These are phyloP conservation scores for Ophiocordyceps camponoti-saundersi DNA, from an alignment of 2,329 filamentous ascomycete genomes.

Conservation along the genomic window DNA sequence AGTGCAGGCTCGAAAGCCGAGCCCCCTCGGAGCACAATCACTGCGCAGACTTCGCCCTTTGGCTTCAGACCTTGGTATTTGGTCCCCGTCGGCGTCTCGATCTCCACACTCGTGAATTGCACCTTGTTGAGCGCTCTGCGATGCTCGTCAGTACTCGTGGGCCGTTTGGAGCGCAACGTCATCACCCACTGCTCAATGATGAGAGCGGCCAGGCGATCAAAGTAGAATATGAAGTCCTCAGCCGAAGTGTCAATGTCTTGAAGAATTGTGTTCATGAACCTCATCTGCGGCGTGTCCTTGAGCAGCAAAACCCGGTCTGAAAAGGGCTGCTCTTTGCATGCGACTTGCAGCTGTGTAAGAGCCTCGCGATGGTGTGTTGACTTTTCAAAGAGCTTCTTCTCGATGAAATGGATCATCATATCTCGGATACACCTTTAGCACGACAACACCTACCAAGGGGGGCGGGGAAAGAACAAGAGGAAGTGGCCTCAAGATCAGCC, in stretches of 20 bases:
- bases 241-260: conserved; percentile 61
- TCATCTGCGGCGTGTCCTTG: conserved; percentile 61
- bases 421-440: conserved; percentile 23
- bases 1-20: conserved; percentile 77
- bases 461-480: no score
- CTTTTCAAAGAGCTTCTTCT: conserved; percentile 73
- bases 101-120: conserved; percentile 43
- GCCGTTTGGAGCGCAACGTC: no score
- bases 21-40: conserved; percentile 77
- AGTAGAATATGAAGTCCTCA: conserved; percentile 96
- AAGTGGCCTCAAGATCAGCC: neutral
- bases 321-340: conserved; percentile 53
- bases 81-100: conserved; percentile 55
- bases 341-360: conserved; percentile 57
- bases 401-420: conserved; percentile 90
- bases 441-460: neutral
- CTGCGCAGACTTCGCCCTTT: conserved; percentile 63
- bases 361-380: conserved; percentile 68
- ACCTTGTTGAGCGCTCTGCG: conserved; percentile 59
- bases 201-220: conserved; percentile 73
- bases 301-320: conserved; percentile 61
- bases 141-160: conserved; percentile 2
- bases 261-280: conserved; percentile 80
- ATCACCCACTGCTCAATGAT: conserved; percentile 55
- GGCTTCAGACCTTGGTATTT: conserved; percentile 55